A percentile compares a stretch with the other conserved stretches of the same genome.
Conservation (phyloP, 116 monocot species). For the Phalaenopsis hybrid region DNA sequence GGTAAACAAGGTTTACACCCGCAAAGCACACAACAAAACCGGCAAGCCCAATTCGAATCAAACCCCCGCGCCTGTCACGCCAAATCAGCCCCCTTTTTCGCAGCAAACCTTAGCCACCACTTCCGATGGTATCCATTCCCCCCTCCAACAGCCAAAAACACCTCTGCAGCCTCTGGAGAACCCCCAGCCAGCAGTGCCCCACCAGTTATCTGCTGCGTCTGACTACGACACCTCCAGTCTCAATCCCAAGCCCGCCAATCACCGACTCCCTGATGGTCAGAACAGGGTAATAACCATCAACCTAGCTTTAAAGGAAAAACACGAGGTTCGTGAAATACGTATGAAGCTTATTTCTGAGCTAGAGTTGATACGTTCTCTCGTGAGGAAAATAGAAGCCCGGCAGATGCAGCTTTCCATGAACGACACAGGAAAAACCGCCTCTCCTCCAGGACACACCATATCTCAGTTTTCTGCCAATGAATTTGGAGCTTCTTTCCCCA, state of each 20-base stretch:
- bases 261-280: neutral
- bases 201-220: neutral
- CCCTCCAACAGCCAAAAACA: neutral
- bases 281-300: slow-evolving; percentile 5
- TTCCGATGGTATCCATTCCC: neutral
- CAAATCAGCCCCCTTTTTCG: neutral
- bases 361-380: slow-evolving; percentile 8
- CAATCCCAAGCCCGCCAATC: neutral
- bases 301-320: slow-evolving; percentile 1
- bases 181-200: neutral
- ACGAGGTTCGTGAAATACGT: slow-evolving; percentile 13
- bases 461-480: slow-evolving; percentile 13
- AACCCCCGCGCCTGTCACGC: neutral
- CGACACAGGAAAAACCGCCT: neutral
- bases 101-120: slow-evolving; percentile 7
- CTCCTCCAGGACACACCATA: neutral
- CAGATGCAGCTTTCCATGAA: slow-evolving; percentile 5
- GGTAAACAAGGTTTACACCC: slow-evolving; percentile 18
- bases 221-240: slow-evolving; percentile 10
- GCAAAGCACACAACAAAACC: slow-evolving; percentile 13
- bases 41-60: slow-evolving; percentile 1
- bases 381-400: slow-evolving; percentile 4
- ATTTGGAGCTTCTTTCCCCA: slow-evolving; percentile 3
- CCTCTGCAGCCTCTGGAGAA: slow-evolving; percentile 4
- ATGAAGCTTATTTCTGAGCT: slow-evolving; percentile 11